These are phyloP conservation scores for Eucalyptus erythrocorys DNA, from an alignment of 345 rosid genomes.

Conservation along the genomic window DNA sequence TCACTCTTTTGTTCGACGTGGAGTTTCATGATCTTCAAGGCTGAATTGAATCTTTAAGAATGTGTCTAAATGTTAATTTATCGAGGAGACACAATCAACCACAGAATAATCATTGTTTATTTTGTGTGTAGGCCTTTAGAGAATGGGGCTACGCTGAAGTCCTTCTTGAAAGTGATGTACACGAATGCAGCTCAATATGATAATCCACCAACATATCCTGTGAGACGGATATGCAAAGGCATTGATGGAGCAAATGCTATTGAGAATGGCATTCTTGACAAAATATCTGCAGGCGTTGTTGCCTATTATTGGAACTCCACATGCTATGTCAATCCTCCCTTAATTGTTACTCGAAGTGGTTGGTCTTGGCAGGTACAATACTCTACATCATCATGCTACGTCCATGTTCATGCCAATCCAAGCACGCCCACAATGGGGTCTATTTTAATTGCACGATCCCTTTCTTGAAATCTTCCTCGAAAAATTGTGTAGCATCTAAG, in stretches of 20 bases:
- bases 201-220: constrained; percentile 1
- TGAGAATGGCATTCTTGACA: constrained; percentile 3
- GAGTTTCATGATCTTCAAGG: background rate
- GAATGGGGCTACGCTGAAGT: constrained; percentile 4
- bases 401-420: background rate
- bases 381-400: background rate
- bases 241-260: constrained; percentile 3
- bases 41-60: background rate
- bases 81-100: background rate
- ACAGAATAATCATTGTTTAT: background rate
- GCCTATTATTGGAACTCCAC: background rate
- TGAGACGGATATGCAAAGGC: constrained; percentile 16
- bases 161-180: background rate
- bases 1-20: background rate
- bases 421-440: background rate
- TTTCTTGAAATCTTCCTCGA: background rate
- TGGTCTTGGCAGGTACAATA: constrained; percentile 41
- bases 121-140: constrained; percentile 9
- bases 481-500: background rate
- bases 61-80: background rate
- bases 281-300: constrained; percentile 13
- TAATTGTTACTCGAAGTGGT: background rate
- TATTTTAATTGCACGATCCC: background rate
- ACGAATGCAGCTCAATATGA: constrained; percentile 23
- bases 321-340: background rate